Evolutionary conservation across 805 yeast species (phyloP), one percentile per base, ranked within the genome.

Genomic region (Zygoascus tannicola): DNA sequence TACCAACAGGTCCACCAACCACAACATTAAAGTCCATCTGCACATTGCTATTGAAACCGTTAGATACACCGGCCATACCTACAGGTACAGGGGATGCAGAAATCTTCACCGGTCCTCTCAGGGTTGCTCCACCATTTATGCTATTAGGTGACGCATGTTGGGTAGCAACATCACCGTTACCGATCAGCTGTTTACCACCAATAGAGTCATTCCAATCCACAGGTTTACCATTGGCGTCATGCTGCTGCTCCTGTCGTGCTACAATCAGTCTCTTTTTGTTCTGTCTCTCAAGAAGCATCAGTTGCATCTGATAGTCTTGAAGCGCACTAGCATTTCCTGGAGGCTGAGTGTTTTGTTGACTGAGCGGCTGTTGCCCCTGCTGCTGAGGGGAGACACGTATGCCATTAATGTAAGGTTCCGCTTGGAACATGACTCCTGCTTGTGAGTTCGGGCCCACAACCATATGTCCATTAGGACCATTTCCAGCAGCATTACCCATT

Each of bases 281-380:
- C 58, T 83, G 88, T 50, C 75, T 75, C 55, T 85, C 94, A 56
- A 85, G 64, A 43, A 81, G 58, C 73, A 82, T 74, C 51, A 84
- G 65, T 60, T 84, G 90, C 69, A 76, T 78, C 59, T 85, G 94
- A 60, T 85, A 85, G 57, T 85, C 94, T 54, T 81, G 85, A 33
- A 85, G 65, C 1, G 90, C 88, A 54, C 71, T 72, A 45, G 65
- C 68, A 51, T 61, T 61, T 36, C 50, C 54, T 10, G 46, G 50
- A 12, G 45, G 48, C 35, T 50, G 68, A 8, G 34, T 48, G 15
- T 44, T 48, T 28, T 51, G 52, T 35, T 43, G 45, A 12, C 19
- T 15, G 7, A 8, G 42, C 38, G 48, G 59, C 40, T 51, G 63
- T 19, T 49, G 57, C 26, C 49, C 54, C 35, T 36, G 55, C n/a